These are phyloP conservation scores for Starmerella roubikii DNA, from an alignment of 805 yeast genomes.

Conservation along the genomic window DNA sequence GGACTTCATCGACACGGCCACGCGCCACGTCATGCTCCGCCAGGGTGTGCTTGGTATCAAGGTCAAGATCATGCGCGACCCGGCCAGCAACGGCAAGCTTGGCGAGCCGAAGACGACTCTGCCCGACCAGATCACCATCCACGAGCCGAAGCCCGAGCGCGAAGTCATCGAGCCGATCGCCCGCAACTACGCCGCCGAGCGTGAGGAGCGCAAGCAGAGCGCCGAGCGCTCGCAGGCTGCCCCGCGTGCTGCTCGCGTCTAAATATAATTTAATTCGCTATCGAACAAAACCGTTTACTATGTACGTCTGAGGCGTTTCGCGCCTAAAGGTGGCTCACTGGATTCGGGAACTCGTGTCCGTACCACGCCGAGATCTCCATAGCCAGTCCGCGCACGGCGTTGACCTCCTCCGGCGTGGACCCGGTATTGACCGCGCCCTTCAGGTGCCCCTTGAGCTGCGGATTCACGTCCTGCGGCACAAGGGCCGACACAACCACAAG, in stretches of 20 bases:
- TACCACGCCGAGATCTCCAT: conserved; percentile 59
- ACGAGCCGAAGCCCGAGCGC: conserved; percentile 86
- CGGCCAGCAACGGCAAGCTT: conserved; percentile 36
- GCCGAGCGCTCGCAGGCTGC: conserved; percentile 7
- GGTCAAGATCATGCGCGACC: conserved; percentile 99
- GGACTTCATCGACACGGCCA: conserved; percentile 96
- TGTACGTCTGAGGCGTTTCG: too few species aligned
- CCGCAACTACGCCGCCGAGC: conserved; percentile 33
- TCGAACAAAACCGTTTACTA: neutral
- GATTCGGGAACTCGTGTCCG: conserved; percentile 48
- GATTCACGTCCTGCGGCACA: conserved; percentile 86
- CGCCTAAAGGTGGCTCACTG: conserved; percentile 38
- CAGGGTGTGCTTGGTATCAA: conserved; percentile 99
- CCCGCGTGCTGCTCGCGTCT: neutral
- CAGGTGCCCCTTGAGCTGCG: conserved; percentile 82
- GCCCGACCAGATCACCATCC: conserved; percentile 88
- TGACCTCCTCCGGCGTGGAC: conserved; percentile 48
- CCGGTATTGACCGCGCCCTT: conserved; percentile 77
- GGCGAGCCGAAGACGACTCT: conserved; percentile 40
- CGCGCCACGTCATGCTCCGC: conserved; percentile 99
- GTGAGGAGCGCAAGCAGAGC: conserved; percentile 10
- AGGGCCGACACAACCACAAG: conserved; percentile 63
- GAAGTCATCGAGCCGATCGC: conserved; percentile 53
- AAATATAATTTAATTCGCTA: conserved; percentile 1
- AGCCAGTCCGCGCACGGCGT: conserved; percentile 46